phyloP scores from a whole-genome alignment of 2,329 filamentous ascomycete species.

The Fusarium tricinctum region DNA sequence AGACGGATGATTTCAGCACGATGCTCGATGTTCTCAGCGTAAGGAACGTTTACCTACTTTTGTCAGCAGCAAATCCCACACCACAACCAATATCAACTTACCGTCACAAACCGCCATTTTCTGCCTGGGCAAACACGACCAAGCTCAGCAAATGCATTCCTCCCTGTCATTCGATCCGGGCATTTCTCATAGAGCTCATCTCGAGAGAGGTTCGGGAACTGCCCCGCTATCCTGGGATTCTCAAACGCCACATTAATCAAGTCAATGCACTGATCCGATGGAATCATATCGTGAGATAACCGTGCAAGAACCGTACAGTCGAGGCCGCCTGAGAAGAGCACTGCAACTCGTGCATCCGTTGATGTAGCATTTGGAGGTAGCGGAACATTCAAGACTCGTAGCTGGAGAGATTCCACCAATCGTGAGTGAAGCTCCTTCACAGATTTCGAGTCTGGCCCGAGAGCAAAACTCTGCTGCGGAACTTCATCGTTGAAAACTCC shows the following conservation, averaged over 20 bases:
- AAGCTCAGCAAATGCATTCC: slow-evolving; percentile 84
- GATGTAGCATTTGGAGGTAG: slow-evolving; percentile 60
- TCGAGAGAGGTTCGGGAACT: slow-evolving; percentile 57
- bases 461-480: slow-evolving; percentile 51
- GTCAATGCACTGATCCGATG: slow-evolving; percentile 78
- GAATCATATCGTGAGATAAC: slow-evolving; percentile 82
- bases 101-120: slow-evolving; percentile 84
- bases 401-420: slow-evolving; percentile 72
- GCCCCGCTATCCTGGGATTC: slow-evolving; percentile 81
- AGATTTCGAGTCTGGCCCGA: slow-evolving; percentile 58
- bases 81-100: slow-evolving; percentile 53
- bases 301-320: slow-evolving; percentile 92
- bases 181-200: slow-evolving; percentile 79
- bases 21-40: slow-evolving; percentile 78
- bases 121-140: slow-evolving; percentile 75
- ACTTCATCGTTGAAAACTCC: slow-evolving; percentile 65
- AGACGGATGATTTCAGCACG: slow-evolving; percentile 78
- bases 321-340: slow-evolving; percentile 94
- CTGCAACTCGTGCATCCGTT: slow-evolving; percentile 71
- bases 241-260: slow-evolving; percentile 97
- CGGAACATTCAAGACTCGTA: slow-evolving; percentile 77
- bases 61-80: slow-evolving; percentile 4
- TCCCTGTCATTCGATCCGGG: slow-evolving; percentile 90
- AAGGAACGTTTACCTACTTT: slow-evolving; percentile 81
- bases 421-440: slow-evolving; percentile 67